A percentile compares a stretch with the other conserved stretches of the same genome.
Conservation (phyloP, 352 stramenopile species). For the Phytophthora agathidicida region DNA sequence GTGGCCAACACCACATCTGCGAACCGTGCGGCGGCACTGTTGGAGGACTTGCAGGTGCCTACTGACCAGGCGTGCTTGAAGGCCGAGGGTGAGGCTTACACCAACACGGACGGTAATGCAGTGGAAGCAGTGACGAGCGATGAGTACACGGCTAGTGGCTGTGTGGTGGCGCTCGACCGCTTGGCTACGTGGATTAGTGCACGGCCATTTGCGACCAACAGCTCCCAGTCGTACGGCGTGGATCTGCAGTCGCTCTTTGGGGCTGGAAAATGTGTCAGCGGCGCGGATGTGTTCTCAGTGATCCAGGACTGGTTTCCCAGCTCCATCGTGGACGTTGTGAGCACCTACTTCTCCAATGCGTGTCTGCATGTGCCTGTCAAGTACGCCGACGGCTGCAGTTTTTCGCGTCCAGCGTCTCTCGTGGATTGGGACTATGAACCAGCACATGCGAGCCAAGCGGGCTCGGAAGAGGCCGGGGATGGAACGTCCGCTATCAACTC, state of each 20-base stretch:
- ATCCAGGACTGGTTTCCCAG: constrained; percentile 44
- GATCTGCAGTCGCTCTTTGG: constrained; percentile 52
- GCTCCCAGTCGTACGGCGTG: constrained; percentile 30
- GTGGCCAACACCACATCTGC: constrained; percentile 41
- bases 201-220: constrained; percentile 40
- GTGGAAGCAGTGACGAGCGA: constrained; percentile 27
- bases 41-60: constrained; percentile 56
- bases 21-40: constrained; percentile 41
- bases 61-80: constrained; percentile 57
- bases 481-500: constrained; percentile 37
- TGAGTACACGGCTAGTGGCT: constrained; percentile 45
- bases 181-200: constrained; percentile 49
- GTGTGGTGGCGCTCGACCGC: constrained; percentile 54
- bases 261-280: constrained; percentile 42
- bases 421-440: constrained; percentile 62
- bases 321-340: constrained; percentile 32
- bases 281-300: constrained; percentile 46
- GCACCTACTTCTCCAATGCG: constrained; percentile 42
- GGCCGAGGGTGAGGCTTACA: constrained; percentile 56
- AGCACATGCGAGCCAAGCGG: constrained; percentile 34
- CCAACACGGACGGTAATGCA: constrained; percentile 37
- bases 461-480: constrained; percentile 16
- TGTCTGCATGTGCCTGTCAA: constrained; percentile 60
- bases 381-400: constrained; percentile 60
- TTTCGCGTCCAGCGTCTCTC: constrained; percentile 47